Evolutionary conservation across 2,329 filamentous ascomycete species (phyloP).

Genomic region (Endoconidiophora laricicola): DNA sequence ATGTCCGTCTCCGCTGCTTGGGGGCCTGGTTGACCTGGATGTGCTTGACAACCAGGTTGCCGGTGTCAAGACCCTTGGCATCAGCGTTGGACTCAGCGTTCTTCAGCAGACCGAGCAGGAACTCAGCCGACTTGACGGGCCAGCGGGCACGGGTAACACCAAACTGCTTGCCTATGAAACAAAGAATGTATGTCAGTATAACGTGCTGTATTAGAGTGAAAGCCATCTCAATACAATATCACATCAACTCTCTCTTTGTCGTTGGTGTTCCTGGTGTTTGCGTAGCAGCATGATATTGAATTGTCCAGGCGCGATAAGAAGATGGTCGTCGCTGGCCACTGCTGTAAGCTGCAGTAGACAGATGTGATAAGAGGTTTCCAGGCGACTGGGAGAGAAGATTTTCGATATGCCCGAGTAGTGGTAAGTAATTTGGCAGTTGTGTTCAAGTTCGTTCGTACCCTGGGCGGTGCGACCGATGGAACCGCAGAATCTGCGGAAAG

Average conservation of each 20-base stretch:
- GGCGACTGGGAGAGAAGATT: too few relatives aligned
- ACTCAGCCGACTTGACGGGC: constrained; percentile 98
- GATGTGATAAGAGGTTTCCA: too few relatives aligned
- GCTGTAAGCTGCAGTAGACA: too few relatives aligned
- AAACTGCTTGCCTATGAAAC: constrained; percentile 74
- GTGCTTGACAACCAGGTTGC: constrained; percentile 97
- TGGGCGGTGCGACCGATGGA: constrained; percentile 91
- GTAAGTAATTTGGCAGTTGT: not conserved
- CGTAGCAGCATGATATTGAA: not conserved
- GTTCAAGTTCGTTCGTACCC: constrained; percentile 49
- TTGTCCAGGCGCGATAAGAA: not conserved
- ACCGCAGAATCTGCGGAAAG: constrained; percentile 94
- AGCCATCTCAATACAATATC: not conserved
- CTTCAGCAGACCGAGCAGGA: constrained; percentile 91
- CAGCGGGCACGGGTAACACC: constrained; percentile 96
- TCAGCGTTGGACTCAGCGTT: constrained; percentile 96
- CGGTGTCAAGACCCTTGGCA: constrained; percentile 91
- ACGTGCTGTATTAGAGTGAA: not conserved
- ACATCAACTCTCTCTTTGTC: not conserved
- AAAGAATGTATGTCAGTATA: constrained; percentile 1
- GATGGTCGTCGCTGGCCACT: too few relatives aligned
- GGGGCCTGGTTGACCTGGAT: constrained; percentile 99
- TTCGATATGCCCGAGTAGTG: not conserved
- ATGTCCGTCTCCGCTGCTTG: constrained; percentile 97
- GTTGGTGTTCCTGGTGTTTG: not conserved